Conservation (phyloP, 768 basidiomycete genomes). For the Chalciporus sphaerocephalus region DNA sequence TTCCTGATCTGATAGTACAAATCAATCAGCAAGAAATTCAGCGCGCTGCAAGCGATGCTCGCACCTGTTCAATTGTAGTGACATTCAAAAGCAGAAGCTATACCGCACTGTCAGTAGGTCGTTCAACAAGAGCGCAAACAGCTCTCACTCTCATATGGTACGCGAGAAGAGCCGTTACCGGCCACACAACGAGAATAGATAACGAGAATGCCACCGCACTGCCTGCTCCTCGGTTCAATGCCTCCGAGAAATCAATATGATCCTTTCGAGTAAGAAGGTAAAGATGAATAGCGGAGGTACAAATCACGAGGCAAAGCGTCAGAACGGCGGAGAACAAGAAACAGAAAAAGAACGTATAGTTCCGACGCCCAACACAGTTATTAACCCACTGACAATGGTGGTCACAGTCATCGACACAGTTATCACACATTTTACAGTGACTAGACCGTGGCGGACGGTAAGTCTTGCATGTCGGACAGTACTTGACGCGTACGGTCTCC, state of each 20-base stretch:
- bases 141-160: constrained; percentile 83
- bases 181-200: constrained; percentile 73
- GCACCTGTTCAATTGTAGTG: constrained; percentile 94
- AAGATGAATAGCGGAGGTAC: constrained; percentile 81
- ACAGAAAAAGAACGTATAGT: constrained; percentile 90
- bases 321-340: constrained; percentile 72
- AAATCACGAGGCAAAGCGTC: constrained; percentile 69
- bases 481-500: constrained; percentile 83
- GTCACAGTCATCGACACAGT: constrained; percentile 95
- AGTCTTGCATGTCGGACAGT: constrained; percentile 87
- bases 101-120: constrained; percentile 2
- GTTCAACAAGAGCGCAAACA: background rate
- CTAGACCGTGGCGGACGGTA: constrained; percentile 93
- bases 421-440: constrained; percentile 98
- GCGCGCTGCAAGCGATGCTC: constrained; percentile 23
- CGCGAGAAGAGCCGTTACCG: constrained; percentile 68
- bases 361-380: constrained; percentile 91
- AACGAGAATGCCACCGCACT: constrained; percentile 79
- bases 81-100: constrained; percentile 81
- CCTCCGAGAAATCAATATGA: constrained; percentile 44
- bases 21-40: constrained; percentile 6
- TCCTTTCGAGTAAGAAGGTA: constrained; percentile 57
- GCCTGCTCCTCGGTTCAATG: constrained; percentile 54
- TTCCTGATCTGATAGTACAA: constrained; percentile 63
- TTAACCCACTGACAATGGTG: constrained; percentile 92